Percentiles rank a stretch among this genome's conserved stretches.
These are phyloP conservation scores for Tylopilus rubrobrunneus DNA, from an alignment of 768 basidiomycete species.

Conservation along the genomic window DNA sequence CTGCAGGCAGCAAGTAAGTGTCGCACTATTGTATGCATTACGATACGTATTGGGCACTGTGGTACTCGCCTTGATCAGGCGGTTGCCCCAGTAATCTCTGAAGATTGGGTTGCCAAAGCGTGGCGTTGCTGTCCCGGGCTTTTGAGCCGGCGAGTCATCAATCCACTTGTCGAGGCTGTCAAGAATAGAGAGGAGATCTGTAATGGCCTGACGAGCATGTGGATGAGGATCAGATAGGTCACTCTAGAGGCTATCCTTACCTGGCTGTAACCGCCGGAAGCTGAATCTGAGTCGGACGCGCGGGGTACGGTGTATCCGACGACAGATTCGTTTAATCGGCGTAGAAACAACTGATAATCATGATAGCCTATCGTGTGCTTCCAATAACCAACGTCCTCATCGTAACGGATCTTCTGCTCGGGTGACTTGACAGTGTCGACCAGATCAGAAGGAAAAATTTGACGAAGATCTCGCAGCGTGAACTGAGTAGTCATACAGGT, in stretches of 20 bases:
- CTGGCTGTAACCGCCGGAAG: conserved; percentile 10
- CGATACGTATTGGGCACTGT: background rate
- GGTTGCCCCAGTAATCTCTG: conserved; percentile 68
- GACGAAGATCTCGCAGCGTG: conserved; percentile 29
- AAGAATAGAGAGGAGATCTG: conserved; percentile 51
- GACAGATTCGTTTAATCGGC: conserved; percentile 72
- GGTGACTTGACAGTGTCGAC: conserved; percentile 29
- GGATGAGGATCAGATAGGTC: background rate
- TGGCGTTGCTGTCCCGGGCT: conserved; percentile 52
- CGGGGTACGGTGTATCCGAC: conserved; percentile 58
- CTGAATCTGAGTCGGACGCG: background rate
- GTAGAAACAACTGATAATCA: conserved; percentile 73
- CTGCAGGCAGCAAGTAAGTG: conserved; percentile 30
- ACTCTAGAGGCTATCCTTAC: conserved; percentile 10
- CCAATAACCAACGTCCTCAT: conserved; percentile 74
- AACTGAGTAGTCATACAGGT: conserved; percentile 12
- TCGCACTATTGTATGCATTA: background rate
- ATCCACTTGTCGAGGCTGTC: conserved; percentile 71
- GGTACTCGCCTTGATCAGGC: conserved; percentile 64
- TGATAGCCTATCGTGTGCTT: conserved; percentile 63
- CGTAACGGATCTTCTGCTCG: conserved; percentile 59
- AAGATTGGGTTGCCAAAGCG: conserved; percentile 93
- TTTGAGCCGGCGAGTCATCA: conserved; percentile 70
- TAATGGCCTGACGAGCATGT: conserved; percentile 39
- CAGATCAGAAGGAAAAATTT: conserved; percentile 26